Percentiles rank a stretch among this genome's conserved stretches.
phyloP scores from a whole-genome alignment of 2,329 filamentous ascomycete species.

The Incumbomyces delicatus region DNA sequence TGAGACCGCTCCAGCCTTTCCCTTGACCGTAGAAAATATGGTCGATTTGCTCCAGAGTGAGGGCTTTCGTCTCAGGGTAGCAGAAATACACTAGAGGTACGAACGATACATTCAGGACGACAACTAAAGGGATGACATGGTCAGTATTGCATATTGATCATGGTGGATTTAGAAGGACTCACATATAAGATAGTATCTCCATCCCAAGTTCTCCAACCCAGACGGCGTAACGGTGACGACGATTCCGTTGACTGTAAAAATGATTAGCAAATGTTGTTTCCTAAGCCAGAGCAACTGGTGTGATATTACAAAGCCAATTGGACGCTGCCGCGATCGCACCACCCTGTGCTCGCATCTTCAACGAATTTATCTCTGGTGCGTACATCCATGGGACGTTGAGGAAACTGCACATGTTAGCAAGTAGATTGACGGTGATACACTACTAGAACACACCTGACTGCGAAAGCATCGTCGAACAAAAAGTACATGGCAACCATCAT shows the following conservation, averaged over 20 bases:
- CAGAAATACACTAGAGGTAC: not conserved
- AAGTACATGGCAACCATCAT: constrained; percentile 3
- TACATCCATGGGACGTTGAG: constrained; percentile 10
- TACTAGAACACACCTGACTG: not conserved
- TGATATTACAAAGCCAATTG: constrained; percentile 10
- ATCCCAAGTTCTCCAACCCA: constrained; percentile 35
- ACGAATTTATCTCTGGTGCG: constrained; percentile 18
- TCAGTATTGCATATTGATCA: not conserved
- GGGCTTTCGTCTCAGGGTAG: constrained; percentile 1
- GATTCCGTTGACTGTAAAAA: constrained; percentile 10
- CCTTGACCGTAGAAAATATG: constrained; percentile 5
- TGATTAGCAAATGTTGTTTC: no score
- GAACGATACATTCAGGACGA: not conserved
- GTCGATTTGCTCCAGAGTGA: constrained; percentile 6
- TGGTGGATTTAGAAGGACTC: not conserved
- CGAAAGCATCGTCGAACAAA: constrained; percentile 3
- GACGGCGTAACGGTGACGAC: constrained; percentile 18
- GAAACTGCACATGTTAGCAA: not conserved
- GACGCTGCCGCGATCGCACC: constrained; percentile 8
- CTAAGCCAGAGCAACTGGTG: not conserved
- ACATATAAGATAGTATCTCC: constrained; percentile 48
- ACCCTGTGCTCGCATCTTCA: constrained; percentile 15
- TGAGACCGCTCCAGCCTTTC: not conserved
- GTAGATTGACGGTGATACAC: not conserved
- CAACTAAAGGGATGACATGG: not conserved